These are phyloP conservation scores for Alternaria brassicae DNA, from an alignment of 2,329 filamentous ascomycete genomes.

Conservation along the genomic window DNA sequence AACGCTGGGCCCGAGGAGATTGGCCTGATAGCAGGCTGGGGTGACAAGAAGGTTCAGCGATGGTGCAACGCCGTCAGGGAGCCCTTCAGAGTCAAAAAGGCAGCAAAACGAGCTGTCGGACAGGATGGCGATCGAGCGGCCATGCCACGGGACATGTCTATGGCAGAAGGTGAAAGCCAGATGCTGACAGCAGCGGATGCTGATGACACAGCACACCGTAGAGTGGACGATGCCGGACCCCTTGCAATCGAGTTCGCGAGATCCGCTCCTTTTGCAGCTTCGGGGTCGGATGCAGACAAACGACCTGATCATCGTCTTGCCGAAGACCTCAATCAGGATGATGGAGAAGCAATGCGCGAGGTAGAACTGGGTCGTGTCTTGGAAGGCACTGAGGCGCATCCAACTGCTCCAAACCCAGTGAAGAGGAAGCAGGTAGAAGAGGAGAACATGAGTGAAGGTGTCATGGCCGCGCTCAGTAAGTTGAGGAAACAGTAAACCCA, in stretches of 20 bases:
- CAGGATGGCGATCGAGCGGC: conserved; percentile 41
- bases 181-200: conserved; percentile 20
- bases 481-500: conserved; percentile 52
- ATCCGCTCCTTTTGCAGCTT: conserved; percentile 25
- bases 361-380: conserved; percentile 20
- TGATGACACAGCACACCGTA: conserved; percentile 35
- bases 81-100: conserved; percentile 79
- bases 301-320: conserved; percentile 46
- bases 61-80: conserved; percentile 85
- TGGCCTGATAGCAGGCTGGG: conserved; percentile 86
- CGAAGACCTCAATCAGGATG: conserved; percentile 49
- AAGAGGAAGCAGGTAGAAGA: conserved; percentile 52
- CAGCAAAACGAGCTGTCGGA: conserved; percentile 62
- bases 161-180: conserved; percentile 32
- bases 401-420: conserved; percentile 19
- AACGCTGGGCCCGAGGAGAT: conserved; percentile 90
- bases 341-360: conserved; percentile 57
- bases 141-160: conserved; percentile 36
- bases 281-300: conserved; percentile 46
- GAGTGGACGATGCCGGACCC: conserved; percentile 42
- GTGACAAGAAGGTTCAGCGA: conserved; percentile 88
- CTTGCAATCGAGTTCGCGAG: conserved; percentile 33
- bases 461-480: conserved; percentile 65
- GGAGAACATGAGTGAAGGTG: conserved; percentile 62
- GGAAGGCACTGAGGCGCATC: conserved; percentile 35